phyloP scores from a whole-genome alignment of 208 protist species.

The Trypanosoma rangeli region DNA sequence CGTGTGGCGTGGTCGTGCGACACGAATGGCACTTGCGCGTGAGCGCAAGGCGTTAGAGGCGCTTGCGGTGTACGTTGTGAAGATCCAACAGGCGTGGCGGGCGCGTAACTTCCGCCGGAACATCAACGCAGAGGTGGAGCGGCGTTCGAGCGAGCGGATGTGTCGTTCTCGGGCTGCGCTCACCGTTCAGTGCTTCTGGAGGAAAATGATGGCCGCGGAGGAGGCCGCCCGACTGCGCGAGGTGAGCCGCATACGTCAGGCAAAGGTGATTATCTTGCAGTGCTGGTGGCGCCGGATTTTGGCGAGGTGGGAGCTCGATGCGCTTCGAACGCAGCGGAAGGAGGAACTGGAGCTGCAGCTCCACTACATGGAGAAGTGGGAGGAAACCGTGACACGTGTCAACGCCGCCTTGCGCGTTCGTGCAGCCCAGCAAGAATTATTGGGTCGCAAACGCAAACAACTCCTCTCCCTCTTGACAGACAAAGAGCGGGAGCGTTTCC shows the following conservation, averaged over 20 bases:
- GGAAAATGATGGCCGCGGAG: slow-evolving; percentile 68
- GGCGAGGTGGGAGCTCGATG: slow-evolving; percentile 35
- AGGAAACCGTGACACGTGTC: slow-evolving; percentile 44
- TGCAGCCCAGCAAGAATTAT: slow-evolving; percentile 26
- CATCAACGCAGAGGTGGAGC: slow-evolving; percentile 39
- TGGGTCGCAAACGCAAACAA: slow-evolving; percentile 24
- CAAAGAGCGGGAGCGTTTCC: slow-evolving; percentile 42
- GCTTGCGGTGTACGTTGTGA: slow-evolving; percentile 29
- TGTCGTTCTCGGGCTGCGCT: slow-evolving; percentile 44
- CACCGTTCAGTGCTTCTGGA: slow-evolving; percentile 86
- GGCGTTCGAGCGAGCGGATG: slow-evolving; percentile 33
- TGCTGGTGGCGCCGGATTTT: slow-evolving; percentile 71
- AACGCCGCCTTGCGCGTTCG: slow-evolving; percentile 55
- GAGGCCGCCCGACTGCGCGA: slow-evolving; percentile 42
- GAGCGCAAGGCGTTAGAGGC: slow-evolving; percentile 29
- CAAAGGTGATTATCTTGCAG: slow-evolving; percentile 48
- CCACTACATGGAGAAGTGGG: slow-evolving; percentile 70
- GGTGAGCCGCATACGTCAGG: slow-evolving; percentile 17
- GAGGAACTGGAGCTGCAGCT: slow-evolving; percentile 59
- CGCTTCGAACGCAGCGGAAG: slow-evolving; percentile 27
- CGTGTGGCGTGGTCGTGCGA: slow-evolving; percentile 78
- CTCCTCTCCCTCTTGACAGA: slow-evolving; percentile 45
- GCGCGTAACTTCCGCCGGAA: slow-evolving; percentile 25
- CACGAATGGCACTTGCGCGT: slow-evolving; percentile 41
- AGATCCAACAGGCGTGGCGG: slow-evolving; percentile 73